Conservation (phyloP, 169 alveolate genomes). For the Plasmodium sp. region DNA sequence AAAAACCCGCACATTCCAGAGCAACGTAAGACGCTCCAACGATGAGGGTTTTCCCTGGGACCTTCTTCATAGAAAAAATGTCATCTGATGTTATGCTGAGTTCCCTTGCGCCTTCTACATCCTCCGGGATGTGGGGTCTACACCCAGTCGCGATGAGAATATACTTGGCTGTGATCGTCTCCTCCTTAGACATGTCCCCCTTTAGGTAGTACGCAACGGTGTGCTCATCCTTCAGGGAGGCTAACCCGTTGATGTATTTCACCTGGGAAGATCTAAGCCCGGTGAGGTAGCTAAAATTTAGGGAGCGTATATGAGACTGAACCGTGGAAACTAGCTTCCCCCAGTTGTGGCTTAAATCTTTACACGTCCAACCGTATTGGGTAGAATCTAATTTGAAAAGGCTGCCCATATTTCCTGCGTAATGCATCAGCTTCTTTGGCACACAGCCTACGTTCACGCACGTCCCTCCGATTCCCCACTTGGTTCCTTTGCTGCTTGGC, state of each 20-base stretch:
- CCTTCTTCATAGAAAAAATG: conserved; percentile 89
- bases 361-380: conserved; percentile 70
- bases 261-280: conserved; percentile 89
- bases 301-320: conserved; percentile 91
- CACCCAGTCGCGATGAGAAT: conserved; percentile 96
- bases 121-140: conserved; percentile 93
- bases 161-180: conserved; percentile 89
- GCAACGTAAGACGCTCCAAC: conserved; percentile 99
- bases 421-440: conserved; percentile 99
- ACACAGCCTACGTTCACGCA: conserved; percentile 99
- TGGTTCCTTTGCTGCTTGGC: conserved; percentile 96
- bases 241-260: conserved; percentile 92
- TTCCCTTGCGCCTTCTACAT: conserved; percentile 93
- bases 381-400: conserved; percentile 42
- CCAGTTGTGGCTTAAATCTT: conserved; percentile 88
- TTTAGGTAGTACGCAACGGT: conserved; percentile 79
- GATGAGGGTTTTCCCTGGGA: conserved; percentile 96
- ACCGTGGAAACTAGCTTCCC: conserved; percentile 88
- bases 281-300: conserved; percentile 94
- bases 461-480: conserved; percentile 98
- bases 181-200: conserved; percentile 78
- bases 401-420: conserved; percentile 91
- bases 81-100: conserved; percentile 97
- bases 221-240: conserved; percentile 61
- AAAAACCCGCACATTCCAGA: conserved; percentile 98